These are phyloP conservation scores for Aspergillus hancockii DNA, from an alignment of 495 filamentous ascomycete species.

Conservation along the genomic window DNA sequence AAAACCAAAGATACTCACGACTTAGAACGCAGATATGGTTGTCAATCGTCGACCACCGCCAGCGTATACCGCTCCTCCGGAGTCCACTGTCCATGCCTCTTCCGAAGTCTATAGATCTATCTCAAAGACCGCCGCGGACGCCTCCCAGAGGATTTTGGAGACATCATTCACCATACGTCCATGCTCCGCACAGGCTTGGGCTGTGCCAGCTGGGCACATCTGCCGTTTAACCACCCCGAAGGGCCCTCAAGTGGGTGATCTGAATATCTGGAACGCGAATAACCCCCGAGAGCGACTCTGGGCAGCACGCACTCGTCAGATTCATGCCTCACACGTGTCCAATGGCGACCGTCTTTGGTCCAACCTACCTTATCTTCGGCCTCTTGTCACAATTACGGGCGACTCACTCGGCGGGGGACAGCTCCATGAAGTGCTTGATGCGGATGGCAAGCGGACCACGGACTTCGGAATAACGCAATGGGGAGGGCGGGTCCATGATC, in stretches of 20 bases:
- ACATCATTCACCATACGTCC: constrained; percentile 44
- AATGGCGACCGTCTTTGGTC: constrained; percentile 74
- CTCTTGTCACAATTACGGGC: constrained; percentile 67
- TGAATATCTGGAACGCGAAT: constrained; percentile 76
- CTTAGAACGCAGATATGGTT: constrained; percentile 23
- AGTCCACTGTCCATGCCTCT: constrained; percentile 40
- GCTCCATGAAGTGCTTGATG: constrained; percentile 46
- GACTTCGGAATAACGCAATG: constrained; percentile 45
- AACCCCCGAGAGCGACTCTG: constrained; percentile 80
- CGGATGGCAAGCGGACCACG: constrained; percentile 36
- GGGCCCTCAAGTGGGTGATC: constrained; percentile 77
- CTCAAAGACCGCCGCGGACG: constrained; percentile 35
- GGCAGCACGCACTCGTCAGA: constrained; percentile 75
- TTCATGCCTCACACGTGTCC: constrained; percentile 71
- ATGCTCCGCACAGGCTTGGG: constrained; percentile 65
- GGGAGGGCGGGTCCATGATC: constrained; percentile 65
- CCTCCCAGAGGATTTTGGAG: constrained; percentile 33
- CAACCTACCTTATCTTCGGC: constrained; percentile 72
- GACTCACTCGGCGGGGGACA: constrained; percentile 65
- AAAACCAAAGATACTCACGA: background rate
- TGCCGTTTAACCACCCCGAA: constrained; percentile 71
- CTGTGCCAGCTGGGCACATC: constrained; percentile 60
- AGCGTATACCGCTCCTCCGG: constrained; percentile 40
- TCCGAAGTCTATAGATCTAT: constrained; percentile 42
- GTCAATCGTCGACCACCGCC: constrained; percentile 40